phyloP scores from a whole-genome alignment of 495 filamentous ascomycete species.

The Aspergillus avenaceus region DNA sequence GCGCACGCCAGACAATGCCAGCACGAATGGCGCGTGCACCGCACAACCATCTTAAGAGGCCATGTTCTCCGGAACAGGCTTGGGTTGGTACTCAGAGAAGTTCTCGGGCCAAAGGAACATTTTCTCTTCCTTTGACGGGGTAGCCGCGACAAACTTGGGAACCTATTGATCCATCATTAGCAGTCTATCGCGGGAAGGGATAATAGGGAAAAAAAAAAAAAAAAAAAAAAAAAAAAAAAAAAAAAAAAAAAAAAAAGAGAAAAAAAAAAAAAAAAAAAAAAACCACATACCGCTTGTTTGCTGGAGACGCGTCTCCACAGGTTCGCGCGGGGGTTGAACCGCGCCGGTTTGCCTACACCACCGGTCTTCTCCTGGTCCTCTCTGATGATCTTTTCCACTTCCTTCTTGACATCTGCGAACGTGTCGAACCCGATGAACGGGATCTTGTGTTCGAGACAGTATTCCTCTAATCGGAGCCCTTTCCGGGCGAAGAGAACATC shows the following conservation, averaged over 20 bases:
- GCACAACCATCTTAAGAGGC: neutral
- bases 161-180: constrained; percentile 25
- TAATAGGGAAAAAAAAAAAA: neutral
- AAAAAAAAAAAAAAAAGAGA: neutral
- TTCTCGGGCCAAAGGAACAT: constrained; percentile 64
- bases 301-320: constrained; percentile 65
- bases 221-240: neutral
- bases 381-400: constrained; percentile 54
- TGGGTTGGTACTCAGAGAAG: constrained; percentile 46
- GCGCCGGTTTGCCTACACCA: constrained; percentile 56
- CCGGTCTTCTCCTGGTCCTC: constrained; percentile 63
- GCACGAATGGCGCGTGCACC: no score
- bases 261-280: neutral
- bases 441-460: constrained; percentile 63
- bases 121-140: constrained; percentile 57
- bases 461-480: constrained; percentile 66
- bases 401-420: constrained; percentile 63
- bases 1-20: neutral
- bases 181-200: no score
- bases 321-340: constrained; percentile 69
- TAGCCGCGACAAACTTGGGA: constrained; percentile 50
- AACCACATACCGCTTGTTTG: constrained; percentile 43
- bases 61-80: constrained; percentile 16
- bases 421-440: constrained; percentile 62
- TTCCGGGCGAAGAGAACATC: constrained; percentile 72